Base-by-base conservation (phyloP, 73 alveolate species). In the Paramecium bursaria region DNA sequence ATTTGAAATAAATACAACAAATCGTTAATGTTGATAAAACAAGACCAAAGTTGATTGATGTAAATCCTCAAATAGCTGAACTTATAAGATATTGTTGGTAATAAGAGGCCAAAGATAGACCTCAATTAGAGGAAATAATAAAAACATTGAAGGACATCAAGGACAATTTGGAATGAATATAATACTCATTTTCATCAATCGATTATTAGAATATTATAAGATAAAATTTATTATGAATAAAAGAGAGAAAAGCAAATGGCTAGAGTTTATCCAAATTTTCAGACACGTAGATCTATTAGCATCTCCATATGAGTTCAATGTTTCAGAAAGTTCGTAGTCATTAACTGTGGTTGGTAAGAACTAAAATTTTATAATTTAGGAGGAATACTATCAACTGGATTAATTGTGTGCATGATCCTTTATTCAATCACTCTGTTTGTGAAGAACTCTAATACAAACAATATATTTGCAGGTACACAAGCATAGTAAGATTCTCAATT, bases 31-130 rank as follows among this genome's bases (percentile, higher is more conserved):
- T 39, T 39, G 15, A 67, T 21, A 39, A 67, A 67, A 15, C 33
- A 0, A 31, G 82, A 35, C 82, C 82, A 1, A 67, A 67, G 21
- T 39, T 67, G n/a, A 42, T 44, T 11, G 57, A 15, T 5, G 27
- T 67, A 15, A 31, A 31, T 17, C 1, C 33, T 31, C 14, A 67
- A 25, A 35, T 67, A 3, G 55, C 82, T 4, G 44, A 35, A 39
- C 44, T 67, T 21, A 67, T 67, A 1, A 67, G 82, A 42, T 67
- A 26, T 39, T 67, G 82, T 19, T 67, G 82, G 82, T 42, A 67
- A 67, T 67, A 67, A 42, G 82, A 67, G 17, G 27, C 82, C 0
- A 2, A 13, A 30, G 7, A 67, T 39, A 31, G 82, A 67, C 57
- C 57, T 1, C 19, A 67, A 30, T n/a, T 3, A 6, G 19, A 31